phyloP scores from a whole-genome alignment of 306 rosid species.

The Hippophae rhamnoides region DNA sequence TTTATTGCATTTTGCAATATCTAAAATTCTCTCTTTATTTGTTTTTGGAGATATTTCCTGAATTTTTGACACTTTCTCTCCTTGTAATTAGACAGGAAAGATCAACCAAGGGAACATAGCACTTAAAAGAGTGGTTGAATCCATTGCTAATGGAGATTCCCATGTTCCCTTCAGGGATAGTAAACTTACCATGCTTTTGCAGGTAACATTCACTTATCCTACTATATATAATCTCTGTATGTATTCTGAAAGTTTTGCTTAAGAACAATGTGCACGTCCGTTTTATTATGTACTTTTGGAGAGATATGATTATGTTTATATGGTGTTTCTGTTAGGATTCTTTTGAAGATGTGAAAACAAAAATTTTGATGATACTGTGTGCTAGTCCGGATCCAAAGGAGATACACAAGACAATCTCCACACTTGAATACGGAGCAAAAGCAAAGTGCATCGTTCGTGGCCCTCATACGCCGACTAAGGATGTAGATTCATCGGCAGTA shows the following conservation, averaged over 20 bases:
- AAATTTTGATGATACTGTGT: conserved; percentile 74
- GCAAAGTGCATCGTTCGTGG: conserved; percentile 87
- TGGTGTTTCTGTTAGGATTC: conserved; percentile 49
- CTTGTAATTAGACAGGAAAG: conserved; percentile 32
- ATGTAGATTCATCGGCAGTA: conserved; percentile 65
- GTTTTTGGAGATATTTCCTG: too few relatives aligned
- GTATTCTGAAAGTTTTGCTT: too few relatives aligned
- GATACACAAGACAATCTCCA: conserved; percentile 77
- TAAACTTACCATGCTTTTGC: conserved; percentile 93
- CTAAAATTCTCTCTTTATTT: too few relatives aligned
- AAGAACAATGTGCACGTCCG: not conserved
- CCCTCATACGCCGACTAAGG: conserved; percentile 62
- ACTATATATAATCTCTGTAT: too few relatives aligned
- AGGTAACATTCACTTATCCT: conserved; percentile 27
- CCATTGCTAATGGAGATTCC: conserved; percentile 87
- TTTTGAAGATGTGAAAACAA: conserved; percentile 83
- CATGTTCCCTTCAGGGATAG: conserved; percentile 91
- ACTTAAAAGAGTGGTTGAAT: conserved; percentile 82
- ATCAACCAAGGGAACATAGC: conserved; percentile 84
- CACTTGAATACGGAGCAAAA: conserved; percentile 86
- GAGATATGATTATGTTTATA: conserved; percentile 12
- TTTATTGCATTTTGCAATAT: too few relatives aligned
- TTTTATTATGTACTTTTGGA: conserved; percentile 6
- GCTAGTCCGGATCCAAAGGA: conserved; percentile 87
- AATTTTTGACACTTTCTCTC: too few relatives aligned